Evolutionary conservation across 2,329 filamentous ascomycete genomes (phyloP).

Genomic region (Septoria linicola): DNA sequence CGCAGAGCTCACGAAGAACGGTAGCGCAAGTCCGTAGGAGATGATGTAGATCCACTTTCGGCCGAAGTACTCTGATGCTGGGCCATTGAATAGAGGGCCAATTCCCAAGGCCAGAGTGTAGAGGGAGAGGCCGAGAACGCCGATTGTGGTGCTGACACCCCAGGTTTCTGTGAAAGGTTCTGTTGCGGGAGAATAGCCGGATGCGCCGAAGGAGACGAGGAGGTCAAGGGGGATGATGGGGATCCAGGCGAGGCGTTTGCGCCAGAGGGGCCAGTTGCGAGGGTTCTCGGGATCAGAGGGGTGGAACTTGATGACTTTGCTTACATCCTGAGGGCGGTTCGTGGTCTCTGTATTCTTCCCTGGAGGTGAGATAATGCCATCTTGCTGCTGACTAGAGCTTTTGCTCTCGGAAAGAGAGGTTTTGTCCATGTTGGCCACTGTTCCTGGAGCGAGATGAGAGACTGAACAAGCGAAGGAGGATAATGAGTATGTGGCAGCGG

Average conservation of each 20-base stretch:
- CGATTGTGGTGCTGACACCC: conserved; percentile 42
- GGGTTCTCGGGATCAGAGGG: conserved; percentile 5
- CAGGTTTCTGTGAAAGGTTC: conserved; percentile 46
- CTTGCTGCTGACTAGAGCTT: too few species aligned
- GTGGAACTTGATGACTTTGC: conserved; percentile 11
- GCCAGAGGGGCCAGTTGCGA: conserved; percentile 18
- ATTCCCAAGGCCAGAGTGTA: conserved; percentile 49
- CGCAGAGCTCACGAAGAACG: conserved; percentile 45
- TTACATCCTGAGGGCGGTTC: too few species aligned
- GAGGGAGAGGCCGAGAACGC: conserved; percentile 45
- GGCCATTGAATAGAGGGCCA: conserved; percentile 19
- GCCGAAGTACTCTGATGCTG: conserved; percentile 21
- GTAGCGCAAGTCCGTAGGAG: conserved; percentile 44
- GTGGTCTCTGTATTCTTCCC: too few species aligned
- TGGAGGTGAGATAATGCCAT: too few species aligned
- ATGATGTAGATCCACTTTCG: conserved; percentile 20
- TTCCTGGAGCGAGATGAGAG: too few species aligned
- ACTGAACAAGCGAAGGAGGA: too few species aligned
- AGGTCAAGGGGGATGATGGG: conserved; percentile 21
- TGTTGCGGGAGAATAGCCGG: conserved; percentile 47
- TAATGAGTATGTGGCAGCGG: too few species aligned
- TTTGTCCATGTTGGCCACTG: too few species aligned
- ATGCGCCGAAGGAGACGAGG: conserved; percentile 43
- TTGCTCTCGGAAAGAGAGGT: too few species aligned
- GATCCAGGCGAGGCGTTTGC: conserved; percentile 15